Percentiles rank a stretch among this genome's conserved stretches.
Conservation (phyloP, 169 alveolate genomes). For the Condylostoma magnum region DNA sequence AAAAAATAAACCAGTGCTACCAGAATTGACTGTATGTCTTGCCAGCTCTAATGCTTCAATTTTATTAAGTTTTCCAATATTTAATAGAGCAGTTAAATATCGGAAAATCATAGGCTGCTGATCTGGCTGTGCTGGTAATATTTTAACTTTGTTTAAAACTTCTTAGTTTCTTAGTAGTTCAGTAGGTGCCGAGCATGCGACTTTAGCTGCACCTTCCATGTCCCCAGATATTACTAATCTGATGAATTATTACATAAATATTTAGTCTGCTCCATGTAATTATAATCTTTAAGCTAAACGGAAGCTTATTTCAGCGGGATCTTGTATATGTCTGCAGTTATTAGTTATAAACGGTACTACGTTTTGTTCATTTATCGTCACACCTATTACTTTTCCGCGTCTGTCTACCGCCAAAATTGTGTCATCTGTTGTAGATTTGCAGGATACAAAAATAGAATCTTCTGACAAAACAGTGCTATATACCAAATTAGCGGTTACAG, state of each 20-base stretch:
- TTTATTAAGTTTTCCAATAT: conserved; percentile 92
- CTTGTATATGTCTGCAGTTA: conserved; percentile 71
- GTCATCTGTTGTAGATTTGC: conserved; percentile 56
- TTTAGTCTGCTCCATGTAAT: conserved; percentile 92
- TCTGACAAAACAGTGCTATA: conserved; percentile 76
- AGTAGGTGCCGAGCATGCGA: conserved; percentile 94
- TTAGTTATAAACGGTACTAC: conserved; percentile 67
- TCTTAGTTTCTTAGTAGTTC: conserved; percentile 93
- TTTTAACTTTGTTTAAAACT: conserved; percentile 92
- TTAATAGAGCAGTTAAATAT: conserved; percentile 96
- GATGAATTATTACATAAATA: conserved; percentile 85
- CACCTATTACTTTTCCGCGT: conserved; percentile 74
- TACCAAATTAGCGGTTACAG: conserved; percentile 61
- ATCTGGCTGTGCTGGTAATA: conserved; percentile 85
- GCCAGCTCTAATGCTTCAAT: conserved; percentile 96
- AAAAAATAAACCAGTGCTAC: conserved; percentile 87
- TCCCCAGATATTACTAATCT: conserved; percentile 84
- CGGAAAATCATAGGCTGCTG: conserved; percentile 93
- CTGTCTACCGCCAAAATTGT: conserved; percentile 74
- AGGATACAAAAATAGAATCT: conserved; percentile 66
- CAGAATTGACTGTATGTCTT: conserved; percentile 95
- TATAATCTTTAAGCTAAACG: conserved; percentile 83
- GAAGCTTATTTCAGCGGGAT: conserved; percentile 72
- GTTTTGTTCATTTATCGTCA: conserved; percentile 64
- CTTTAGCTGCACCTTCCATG: conserved; percentile 94